phyloP scores from a whole-genome alignment of 2,329 filamentous ascomycete genomes.

The Metarhizium album region DNA sequence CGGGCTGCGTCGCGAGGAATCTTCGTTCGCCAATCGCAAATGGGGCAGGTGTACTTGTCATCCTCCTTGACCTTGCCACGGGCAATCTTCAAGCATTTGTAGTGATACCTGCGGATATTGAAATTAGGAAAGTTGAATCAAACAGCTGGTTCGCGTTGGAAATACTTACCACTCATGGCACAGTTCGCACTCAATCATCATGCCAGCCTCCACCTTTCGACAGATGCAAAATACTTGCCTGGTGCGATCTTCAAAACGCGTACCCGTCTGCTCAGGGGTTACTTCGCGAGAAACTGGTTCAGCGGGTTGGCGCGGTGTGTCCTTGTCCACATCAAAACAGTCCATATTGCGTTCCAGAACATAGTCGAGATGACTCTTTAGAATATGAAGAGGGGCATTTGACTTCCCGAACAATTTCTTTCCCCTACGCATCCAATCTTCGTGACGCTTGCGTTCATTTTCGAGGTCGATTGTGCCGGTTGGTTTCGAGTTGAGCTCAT shows the following conservation, averaged over 20 bases:
- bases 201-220: constrained; percentile 81
- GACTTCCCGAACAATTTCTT: constrained; percentile 98
- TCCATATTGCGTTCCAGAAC: constrained; percentile 80
- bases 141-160: not conserved
- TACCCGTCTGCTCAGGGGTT: constrained; percentile 40
- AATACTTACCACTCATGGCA: constrained; percentile 85
- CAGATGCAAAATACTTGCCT: constrained; percentile 95
- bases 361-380: constrained; percentile 89
- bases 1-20: constrained; percentile 93
- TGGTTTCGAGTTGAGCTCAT: constrained; percentile 87
- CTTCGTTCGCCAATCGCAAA: constrained; percentile 94
- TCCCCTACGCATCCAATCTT: constrained; percentile 98
- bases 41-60: constrained; percentile 95
- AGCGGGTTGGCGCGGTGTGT: constrained; percentile 80
- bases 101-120: constrained; percentile 63
- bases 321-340: constrained; percentile 78
- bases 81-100: constrained; percentile 95
- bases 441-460: constrained; percentile 85
- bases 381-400: constrained; percentile 90
- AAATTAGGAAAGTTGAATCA: not conserved
- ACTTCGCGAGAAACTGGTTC: constrained; percentile 85
- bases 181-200: constrained; percentile 99
- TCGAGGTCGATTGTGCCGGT: constrained; percentile 85
- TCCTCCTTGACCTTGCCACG: constrained; percentile 97
- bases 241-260: constrained; percentile 49